Conservation (phyloP, 1,284 basidiomycete genomes). For the Golubevia sp. region DNA sequence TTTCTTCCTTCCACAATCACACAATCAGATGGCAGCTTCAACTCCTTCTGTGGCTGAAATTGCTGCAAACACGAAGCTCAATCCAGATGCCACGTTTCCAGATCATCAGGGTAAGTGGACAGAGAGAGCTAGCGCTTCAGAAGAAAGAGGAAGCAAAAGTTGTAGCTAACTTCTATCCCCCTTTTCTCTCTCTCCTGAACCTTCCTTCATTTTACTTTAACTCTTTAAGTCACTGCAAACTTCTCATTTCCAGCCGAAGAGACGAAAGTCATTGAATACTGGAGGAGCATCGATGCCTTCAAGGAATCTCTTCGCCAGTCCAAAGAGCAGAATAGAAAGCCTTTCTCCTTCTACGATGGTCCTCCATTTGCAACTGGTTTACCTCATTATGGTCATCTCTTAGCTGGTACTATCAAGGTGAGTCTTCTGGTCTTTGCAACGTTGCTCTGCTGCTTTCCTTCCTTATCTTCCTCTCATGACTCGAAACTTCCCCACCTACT, state of each 20-base stretch:
- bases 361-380: slow-evolving; percentile 59
- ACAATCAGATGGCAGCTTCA: too few relatives aligned
- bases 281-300: slow-evolving; percentile 59
- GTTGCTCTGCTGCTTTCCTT: too few relatives aligned
- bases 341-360: slow-evolving; percentile 59
- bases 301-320: slow-evolving; percentile 54
- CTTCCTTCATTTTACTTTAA: background rate
- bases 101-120: too few relatives aligned
- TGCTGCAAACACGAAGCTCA: too few relatives aligned
- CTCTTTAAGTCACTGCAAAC: slow-evolving; percentile 12
- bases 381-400: slow-evolving; percentile 58
- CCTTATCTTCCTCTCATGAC: background rate
- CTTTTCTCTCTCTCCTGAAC: too few relatives aligned
- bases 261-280: slow-evolving; percentile 55
- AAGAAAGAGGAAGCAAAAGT: too few relatives aligned
- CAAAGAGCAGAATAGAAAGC: slow-evolving; percentile 36
- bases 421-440: background rate
- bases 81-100: too few relatives aligned
- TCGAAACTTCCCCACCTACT: background rate
- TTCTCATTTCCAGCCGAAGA: slow-evolving; percentile 55
- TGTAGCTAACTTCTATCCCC: too few relatives aligned
- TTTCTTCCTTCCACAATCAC: too few relatives aligned
- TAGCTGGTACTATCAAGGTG: slow-evolving; percentile 54
- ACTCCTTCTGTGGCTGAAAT: too few relatives aligned
- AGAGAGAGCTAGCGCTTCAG: too few relatives aligned